Evolutionary conservation across 805 yeast species (phyloP).

Genomic region (Nakazawaea peltata): DNA sequence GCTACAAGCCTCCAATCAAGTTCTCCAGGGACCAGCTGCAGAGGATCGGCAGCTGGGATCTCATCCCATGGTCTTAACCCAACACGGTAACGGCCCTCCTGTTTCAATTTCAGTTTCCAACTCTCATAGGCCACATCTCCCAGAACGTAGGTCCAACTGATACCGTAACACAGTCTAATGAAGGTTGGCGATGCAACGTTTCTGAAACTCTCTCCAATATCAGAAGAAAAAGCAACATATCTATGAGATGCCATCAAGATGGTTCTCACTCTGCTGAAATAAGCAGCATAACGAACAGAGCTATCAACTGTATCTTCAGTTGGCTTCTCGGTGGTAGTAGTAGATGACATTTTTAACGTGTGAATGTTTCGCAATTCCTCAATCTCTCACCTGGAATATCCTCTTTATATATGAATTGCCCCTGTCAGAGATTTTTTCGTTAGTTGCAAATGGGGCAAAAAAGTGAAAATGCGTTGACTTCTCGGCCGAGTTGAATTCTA

Average conservation of each 20-base stretch:
- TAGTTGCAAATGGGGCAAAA: no score
- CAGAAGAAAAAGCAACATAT: conserved; percentile 82
- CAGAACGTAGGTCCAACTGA: conserved; percentile 68
- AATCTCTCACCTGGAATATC: no score
- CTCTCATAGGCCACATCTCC: conserved; percentile 71
- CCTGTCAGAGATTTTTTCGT: no score
- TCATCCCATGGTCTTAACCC: conserved; percentile 65
- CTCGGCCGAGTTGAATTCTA: no score
- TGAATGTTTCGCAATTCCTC: no score
- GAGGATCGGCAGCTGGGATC: conserved; percentile 31
- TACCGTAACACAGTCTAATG: conserved; percentile 61
- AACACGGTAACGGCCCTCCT: conserved; percentile 54
- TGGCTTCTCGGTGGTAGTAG: conserved; percentile 9
- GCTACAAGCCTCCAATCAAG: conserved; percentile 63
- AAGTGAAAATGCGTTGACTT: no score
- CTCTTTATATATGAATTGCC: no score
- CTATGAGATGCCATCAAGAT: conserved; percentile 67
- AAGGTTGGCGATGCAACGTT: conserved; percentile 60
- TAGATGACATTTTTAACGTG: not conserved
- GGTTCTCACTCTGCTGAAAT: conserved; percentile 67
- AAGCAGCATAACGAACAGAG: conserved; percentile 68
- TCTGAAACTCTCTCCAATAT: conserved; percentile 79
- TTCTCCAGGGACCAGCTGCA: conserved; percentile 33
- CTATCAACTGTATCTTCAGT: conserved; percentile 34
- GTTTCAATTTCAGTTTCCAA: conserved; percentile 62